Evolutionary conservation across 768 basidiomycete species (phyloP).

Genomic region (Postia placenta): DNA sequence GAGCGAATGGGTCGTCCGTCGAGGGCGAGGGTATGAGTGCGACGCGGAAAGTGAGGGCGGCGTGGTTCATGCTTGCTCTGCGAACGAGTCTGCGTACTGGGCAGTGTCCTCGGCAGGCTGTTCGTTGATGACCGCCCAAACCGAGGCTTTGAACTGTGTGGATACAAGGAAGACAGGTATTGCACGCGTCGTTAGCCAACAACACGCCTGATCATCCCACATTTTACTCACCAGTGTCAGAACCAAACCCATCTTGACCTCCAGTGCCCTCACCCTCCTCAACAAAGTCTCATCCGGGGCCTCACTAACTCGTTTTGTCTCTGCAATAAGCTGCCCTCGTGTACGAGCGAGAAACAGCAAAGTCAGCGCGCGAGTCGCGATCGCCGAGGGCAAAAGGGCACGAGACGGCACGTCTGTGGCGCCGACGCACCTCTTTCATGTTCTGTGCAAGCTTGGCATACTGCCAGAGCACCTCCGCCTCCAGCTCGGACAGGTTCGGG

Average conservation of each 20-base stretch:
- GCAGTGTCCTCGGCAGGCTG: conserved; percentile 36
- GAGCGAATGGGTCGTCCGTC: conserved; percentile 5
- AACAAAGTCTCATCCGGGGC: conserved; percentile 77
- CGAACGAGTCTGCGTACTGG: background rate
- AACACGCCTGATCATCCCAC: background rate
- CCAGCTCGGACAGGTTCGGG: conserved; percentile 55
- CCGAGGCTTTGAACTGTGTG: conserved; percentile 87
- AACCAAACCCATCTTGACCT: conserved; percentile 93
- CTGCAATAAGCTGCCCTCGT: conserved; percentile 51
- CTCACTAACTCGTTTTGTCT: conserved; percentile 65
- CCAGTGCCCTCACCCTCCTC: conserved; percentile 69
- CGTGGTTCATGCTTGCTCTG: no score
- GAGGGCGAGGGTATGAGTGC: background rate
- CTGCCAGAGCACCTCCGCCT: conserved; percentile 86
- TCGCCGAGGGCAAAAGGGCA: background rate
- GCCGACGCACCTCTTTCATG: conserved; percentile 54
- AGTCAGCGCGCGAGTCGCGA: background rate
- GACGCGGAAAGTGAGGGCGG: no score
- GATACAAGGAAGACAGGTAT: background rate
- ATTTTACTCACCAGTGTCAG: conserved; percentile 69
- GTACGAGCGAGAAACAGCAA: no score
- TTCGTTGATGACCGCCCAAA: conserved; percentile 90
- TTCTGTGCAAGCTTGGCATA: conserved; percentile 84
- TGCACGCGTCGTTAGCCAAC: background rate
- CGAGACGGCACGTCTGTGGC: background rate